Base-by-base conservation (phyloP, 176 grass and related monocot species). In the Aegilops longissima region DNA sequence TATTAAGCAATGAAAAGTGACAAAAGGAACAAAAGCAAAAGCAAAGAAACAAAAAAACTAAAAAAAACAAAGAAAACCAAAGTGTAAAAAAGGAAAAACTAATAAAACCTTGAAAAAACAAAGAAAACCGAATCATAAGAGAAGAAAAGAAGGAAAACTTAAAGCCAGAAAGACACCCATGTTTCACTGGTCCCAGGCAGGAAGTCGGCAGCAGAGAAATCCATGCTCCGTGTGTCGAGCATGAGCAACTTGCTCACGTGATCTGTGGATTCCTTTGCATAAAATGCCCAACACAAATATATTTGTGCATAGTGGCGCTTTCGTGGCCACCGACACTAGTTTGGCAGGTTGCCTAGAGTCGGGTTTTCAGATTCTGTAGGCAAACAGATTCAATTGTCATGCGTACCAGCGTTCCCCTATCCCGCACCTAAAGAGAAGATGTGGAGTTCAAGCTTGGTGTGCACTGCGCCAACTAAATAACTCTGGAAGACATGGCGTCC, bases 281-380 rank as follows among this genome's bases (percentile, higher is more conserved):
- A 49, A 13, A 14, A 49, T 49, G 45, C 3, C 71, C 79, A 87
- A 56, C 31, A 87, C 71, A 82, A 82, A 62, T 20, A 76, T 6
- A n/a, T 10, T 9, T 82, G 61, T 5, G 61, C 78, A 5, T 76
- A 82, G 42, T 40, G 12, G 9, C 59, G 78, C 17, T 6, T 8
- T 8, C 9, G 73, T 0, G 24, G 27, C 64, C 13, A 34, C 65
- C 13, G 8, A 14, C 18, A 8, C 40, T 29, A 21, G 14, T 81
- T 9, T 18, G 1, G 5, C 51, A 18, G 5, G 16, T 54, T 18
- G 4, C 6, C 52, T 66, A 30, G 61, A 80, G 38, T 18, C 9
- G 29, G 20, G 24, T 25, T 13, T 10, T 44, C 17, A 0, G 12
- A 9, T 70, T 8, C 35, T n/a, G 42, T 38, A 5, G 36, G 27